Evolutionary conservation across 495 filamentous ascomycete genomes (phyloP).

Genomic region (Annulohypoxylon nitens): DNA sequence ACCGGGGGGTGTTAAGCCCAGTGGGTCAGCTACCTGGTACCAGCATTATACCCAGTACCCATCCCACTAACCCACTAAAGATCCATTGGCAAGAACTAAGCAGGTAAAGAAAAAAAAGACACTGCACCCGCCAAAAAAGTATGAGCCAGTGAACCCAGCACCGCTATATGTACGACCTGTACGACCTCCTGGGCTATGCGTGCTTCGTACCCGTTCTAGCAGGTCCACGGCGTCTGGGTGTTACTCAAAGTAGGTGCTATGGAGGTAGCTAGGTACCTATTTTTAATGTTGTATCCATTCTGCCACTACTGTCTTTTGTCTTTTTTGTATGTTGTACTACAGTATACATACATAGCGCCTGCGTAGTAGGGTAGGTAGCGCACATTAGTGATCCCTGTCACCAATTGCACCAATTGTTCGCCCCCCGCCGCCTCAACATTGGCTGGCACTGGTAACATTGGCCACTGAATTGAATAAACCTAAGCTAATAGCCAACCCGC

Average conservation of each 20-base stretch:
- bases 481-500: conserved; percentile 27
- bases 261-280: too few relatives aligned
- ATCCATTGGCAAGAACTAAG: not conserved
- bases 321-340: not conserved
- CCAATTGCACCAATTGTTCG: conserved; percentile 4
- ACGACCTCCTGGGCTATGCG: not conserved
- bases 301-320: too few relatives aligned
- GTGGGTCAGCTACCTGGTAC: conserved; percentile 8
- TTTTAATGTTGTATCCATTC: too few relatives aligned
- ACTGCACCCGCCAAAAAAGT: conserved; percentile 7
- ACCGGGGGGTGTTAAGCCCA: conserved; percentile 14
- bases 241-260: not conserved
- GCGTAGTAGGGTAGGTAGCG: not conserved
- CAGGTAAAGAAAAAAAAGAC: not conserved
- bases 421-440: conserved; percentile 38
- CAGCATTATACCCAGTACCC: not conserved
- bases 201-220: not conserved
- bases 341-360: not conserved
- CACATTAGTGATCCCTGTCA: not conserved
- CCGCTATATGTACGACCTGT: conserved; percentile 11
- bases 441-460: conserved; percentile 24
- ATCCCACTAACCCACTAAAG: conserved; percentile 2
- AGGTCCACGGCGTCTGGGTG: not conserved
- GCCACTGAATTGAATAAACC: conserved; percentile 32
- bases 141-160: conserved; percentile 13